A percentile compares a stretch with the other conserved stretches of the same genome.
Evolutionary conservation across 345 rosid genomes (phyloP).

Genomic region (Murraya koenigii): DNA sequence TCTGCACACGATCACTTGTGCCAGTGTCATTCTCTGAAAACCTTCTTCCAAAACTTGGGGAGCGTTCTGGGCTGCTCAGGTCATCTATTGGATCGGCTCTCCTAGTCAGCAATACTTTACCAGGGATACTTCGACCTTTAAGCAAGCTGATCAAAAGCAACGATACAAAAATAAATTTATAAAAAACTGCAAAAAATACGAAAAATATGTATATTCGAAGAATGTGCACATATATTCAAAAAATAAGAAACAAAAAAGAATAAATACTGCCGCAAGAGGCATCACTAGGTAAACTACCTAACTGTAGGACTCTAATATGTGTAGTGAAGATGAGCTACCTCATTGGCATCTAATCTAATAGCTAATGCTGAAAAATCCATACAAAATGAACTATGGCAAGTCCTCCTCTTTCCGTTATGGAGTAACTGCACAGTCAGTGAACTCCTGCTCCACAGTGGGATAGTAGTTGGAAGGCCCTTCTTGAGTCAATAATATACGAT

Average conservation of each 20-base stretch:
- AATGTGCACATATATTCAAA: background rate
- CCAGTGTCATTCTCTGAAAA: slow-evolving; percentile 71
- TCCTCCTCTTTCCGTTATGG: too few relatives aligned
- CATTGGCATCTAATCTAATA: background rate
- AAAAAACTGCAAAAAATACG: background rate
- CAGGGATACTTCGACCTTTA: slow-evolving; percentile 89
- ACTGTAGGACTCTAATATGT: background rate
- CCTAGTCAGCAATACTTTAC: slow-evolving; percentile 80
- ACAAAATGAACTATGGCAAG: too few relatives aligned
- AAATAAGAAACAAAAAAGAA: background rate
- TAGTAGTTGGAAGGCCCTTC: too few relatives aligned
- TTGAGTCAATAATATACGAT: too few relatives aligned
- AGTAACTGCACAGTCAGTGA: too few relatives aligned
- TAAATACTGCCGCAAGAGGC: background rate
- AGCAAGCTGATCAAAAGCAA: slow-evolving; percentile 53
- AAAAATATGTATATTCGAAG: background rate
- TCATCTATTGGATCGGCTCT: slow-evolving; percentile 62
- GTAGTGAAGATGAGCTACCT: background rate
- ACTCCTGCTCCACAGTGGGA: too few relatives aligned
- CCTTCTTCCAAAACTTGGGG: slow-evolving; percentile 70
- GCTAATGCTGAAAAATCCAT: background rate
- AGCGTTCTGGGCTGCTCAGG: slow-evolving; percentile 35
- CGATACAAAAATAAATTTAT: background rate
- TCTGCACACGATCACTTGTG: slow-evolving; percentile 45
- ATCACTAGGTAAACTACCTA: background rate